Base-by-base conservation (phyloP, 1,284 basidiomycete species). In the Papiliotrema fonsecae region DNA sequence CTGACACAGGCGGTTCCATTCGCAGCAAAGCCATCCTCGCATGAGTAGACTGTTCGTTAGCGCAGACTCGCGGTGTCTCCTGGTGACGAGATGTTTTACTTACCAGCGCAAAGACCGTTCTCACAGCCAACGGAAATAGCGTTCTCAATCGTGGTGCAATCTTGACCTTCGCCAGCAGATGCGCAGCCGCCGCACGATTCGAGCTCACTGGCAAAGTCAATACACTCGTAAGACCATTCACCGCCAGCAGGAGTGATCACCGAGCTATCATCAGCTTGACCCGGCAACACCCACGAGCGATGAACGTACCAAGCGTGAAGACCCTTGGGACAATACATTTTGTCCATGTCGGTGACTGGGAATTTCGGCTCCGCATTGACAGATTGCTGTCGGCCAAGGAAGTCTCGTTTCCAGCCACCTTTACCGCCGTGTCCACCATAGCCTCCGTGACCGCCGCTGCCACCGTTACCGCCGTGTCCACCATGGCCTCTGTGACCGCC, bases 131-230 rank as follows among this genome's bases (percentile, higher is more conserved):
- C 84, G 54, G 82, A 82, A 76, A 79, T 79, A 7, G 78, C 81
- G 56, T 82, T 78, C 34, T 74, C 57, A 55, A 89, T 85, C 28
- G 77, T 67, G 27, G 81, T 82, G 73, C 86, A 89, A 69, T 89
- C 84, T 61, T 80, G 74, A 27, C 87, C 87, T 45, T 77, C 67
- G 28, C 82, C 81, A 25, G 77, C 71, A 7, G 80, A 78, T 4
- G 79, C 71, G 65, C 86, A 89, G 36, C 87, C 87, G 61, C 86
- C 86, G 68, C 87, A 89, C 42, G 60, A 68, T 46, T 75, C 69
- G 50, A 76, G 62, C 42, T 75, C 70, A 27, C 61, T 61, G 14
- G 52, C 43, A 34, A 61, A 62, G 61, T 77, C 73, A 59, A 76
- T 54, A 58, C 75, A 77, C 56, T 75, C 73, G 65, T 67, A 75